phyloP scores from a whole-genome alignment of 176 grass and related monocot species.

The Triticum monococcum region DNA sequence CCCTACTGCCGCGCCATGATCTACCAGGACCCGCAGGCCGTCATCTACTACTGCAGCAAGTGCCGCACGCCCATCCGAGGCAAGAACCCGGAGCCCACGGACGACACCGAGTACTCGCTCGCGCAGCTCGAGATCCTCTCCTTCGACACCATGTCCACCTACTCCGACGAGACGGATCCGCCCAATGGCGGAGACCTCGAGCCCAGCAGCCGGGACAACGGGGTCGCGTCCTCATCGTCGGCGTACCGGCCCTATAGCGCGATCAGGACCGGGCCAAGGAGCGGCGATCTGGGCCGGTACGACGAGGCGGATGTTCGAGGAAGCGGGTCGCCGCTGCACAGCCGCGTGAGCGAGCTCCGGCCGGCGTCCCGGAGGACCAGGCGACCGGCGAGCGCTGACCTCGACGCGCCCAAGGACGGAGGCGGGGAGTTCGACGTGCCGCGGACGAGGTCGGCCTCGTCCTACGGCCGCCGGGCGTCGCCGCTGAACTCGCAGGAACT shows the following conservation, averaged over 20 bases:
- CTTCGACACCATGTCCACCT: slow-evolving; percentile 37
- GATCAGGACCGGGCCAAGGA: slow-evolving; percentile 20
- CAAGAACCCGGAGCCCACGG: slow-evolving; percentile 45
- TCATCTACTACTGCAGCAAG: slow-evolving; percentile 64
- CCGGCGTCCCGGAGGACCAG: slow-evolving; percentile 44
- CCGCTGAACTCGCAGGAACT: slow-evolving; percentile 43
- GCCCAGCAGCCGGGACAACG: neutral
- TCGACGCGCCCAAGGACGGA: neutral
- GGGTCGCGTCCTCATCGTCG: neutral
- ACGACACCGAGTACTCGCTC: slow-evolving; percentile 47
- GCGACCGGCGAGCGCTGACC: slow-evolving; percentile 16
- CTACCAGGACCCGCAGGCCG: slow-evolving; percentile 55
- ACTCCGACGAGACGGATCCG: slow-evolving; percentile 46
- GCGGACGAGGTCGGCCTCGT: neutral
- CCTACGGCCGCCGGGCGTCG: slow-evolving; percentile 16
- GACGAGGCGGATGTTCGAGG: neutral
- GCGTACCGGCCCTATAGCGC: slow-evolving; percentile 23
- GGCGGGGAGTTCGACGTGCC: slow-evolving; percentile 36
- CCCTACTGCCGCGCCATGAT: slow-evolving; percentile 67
- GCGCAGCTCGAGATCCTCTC: slow-evolving; percentile 63
- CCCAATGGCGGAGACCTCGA: neutral
- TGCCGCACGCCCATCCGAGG: slow-evolving; percentile 58
- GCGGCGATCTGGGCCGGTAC: neutral
- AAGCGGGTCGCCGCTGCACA: slow-evolving; percentile 3
- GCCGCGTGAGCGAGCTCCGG: slow-evolving; percentile 38